Evolutionary conservation across 2,329 filamentous ascomycete species (phyloP), one percentile per base, ranked within the genome.

Genomic region (Clarireedia paspali): DNA sequence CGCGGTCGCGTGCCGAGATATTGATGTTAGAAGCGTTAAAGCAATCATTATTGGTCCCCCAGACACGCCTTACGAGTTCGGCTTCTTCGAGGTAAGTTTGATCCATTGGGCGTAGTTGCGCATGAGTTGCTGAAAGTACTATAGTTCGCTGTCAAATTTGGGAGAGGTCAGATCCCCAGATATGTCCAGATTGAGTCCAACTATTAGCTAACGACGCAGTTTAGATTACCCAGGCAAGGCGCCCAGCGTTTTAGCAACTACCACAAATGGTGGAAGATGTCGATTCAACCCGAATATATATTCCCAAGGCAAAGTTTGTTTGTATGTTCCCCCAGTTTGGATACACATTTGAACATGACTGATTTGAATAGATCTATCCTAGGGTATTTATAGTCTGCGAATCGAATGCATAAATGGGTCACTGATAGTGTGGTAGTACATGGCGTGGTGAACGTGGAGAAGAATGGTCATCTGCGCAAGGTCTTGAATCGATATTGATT

Each of bases 261-360:
- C 94, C 0, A 99, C 92, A 1, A 96, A 97, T 68, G 77, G 79
- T n/a, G 92, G 92, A 10, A 79, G 86, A 57, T 91, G 87, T 68
- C 85, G 94, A 6, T 97, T 97, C 76, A 96, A 96, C 67, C 94
- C 94, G 3, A 99, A 99, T 68, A 96, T 99, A 59, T 99, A 99
- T 69, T 79, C 91, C 1, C 83, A 76, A 50, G 94, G 94, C 49
- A 95, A 92, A 73, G 91, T 99, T 56, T 99, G 94, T 75, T 72
- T 99, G 83, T 95, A 72, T 76, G 87, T 79, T 14, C 15, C n/a
- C 12, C 23, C 17, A 12, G 4, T 34, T 46, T 47, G 17, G 9
- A 36, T 24, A 12, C 15, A 47, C 26, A 5, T 49, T 23, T 27
- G 27, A 55, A 20, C n/a, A 12, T n/a, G 23, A 50, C 64, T 66